Base-by-base conservation (phyloP, 2,329 filamentous ascomycete genomes). In the Calonectria crousiana region DNA sequence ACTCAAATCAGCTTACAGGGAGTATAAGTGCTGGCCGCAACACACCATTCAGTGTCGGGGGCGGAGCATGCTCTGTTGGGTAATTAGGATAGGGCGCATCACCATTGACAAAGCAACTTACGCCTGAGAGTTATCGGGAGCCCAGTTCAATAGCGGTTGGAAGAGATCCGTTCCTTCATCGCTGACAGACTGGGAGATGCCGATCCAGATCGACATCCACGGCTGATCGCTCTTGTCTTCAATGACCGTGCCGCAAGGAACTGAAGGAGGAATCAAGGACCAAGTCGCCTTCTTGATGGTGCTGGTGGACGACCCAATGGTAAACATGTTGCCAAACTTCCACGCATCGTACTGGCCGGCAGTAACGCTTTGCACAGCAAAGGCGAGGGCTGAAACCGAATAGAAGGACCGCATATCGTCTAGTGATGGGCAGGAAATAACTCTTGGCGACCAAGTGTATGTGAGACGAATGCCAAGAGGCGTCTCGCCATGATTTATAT, bases 171-270 rank as follows among this genome's bases (percentile, higher is more conserved):
- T 44, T 20, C 51, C 36, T n/a, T 73, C 66, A 18, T 73, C 67
- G 10, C 66, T 41, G 4, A 73, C 28, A 13, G 71, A 73, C n/a
- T 69, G 36, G 3, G 71, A 73, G 11, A 73, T 28, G 11, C 71
- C 71, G n/a, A 73, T 58, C 71, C 71, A 73, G 18, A 73, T 73
- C 0, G 71, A 72, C 70, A 72, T 72, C 70, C 70, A 72, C 13
- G 70, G 70, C 66, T 72, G 70, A 23, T 64, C 44, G n/a, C 30
- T 52, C n/a, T 53, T 58, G 66, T 68, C 32, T 3, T 69, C 56
- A 34, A 69, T 67, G 10, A 69, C 65, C 3, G 66, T 69, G 44
- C 70, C 53, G n/a, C 70, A 72, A 18, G 70, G 70, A 18, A 72
- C n/a, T 1, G 70, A 67, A 53, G 70, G 70, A 13, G 70, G 70